Evolutionary conservation across 2,329 filamentous ascomycete species (phyloP), one percentile per base, ranked within the genome.

Genomic region (Penicillium olsonii): DNA sequence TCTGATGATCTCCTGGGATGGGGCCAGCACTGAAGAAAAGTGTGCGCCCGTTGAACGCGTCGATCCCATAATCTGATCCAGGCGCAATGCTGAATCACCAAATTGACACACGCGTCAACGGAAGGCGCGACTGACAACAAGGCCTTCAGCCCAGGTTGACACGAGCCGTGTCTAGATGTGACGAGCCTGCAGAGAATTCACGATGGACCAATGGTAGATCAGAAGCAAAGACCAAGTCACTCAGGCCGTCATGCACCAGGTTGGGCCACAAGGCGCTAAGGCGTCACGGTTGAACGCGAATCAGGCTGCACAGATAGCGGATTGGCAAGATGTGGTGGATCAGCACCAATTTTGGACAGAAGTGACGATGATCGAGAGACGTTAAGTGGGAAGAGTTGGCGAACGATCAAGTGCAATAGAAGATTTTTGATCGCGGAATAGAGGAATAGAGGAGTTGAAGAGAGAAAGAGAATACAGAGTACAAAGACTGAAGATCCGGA

Each of bases 21-120:
- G 71, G 59, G 71, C 66, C 60, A 75, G 69, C 69, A 85, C 81
- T 66, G 84, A 77, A 66, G 80, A 83, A 67, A 83, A 80, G 63
- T 84, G 77, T 70, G 84, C 69, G 61, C 75, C 70, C 64, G 76
- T 75, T 48, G 66, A 62, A 63, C 65, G 69, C 65, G 70, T 68
- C 62, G 70, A 67, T 60, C 64, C 63, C 70, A 74, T 74, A 52
- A 45, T 64, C 47, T 50, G 49, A 42, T 53, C 24, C 46, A 37
- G 42, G 35, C 45, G 34, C 37, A 54, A 44, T 37, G 33, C 9
- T 27, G 37, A 49, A 46, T 53, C 54, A 33, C 48, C 51, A 49
- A 22, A 42, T 45, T 37, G 54, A 56, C 52, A 52, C 56, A 65
- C 63, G 63, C 63, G 63, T 67, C 54, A 53, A 60, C 45, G 53